These are phyloP conservation scores for Mycena polygramma DNA, from an alignment of 768 basidiomycete genomes.

Conservation along the genomic window DNA sequence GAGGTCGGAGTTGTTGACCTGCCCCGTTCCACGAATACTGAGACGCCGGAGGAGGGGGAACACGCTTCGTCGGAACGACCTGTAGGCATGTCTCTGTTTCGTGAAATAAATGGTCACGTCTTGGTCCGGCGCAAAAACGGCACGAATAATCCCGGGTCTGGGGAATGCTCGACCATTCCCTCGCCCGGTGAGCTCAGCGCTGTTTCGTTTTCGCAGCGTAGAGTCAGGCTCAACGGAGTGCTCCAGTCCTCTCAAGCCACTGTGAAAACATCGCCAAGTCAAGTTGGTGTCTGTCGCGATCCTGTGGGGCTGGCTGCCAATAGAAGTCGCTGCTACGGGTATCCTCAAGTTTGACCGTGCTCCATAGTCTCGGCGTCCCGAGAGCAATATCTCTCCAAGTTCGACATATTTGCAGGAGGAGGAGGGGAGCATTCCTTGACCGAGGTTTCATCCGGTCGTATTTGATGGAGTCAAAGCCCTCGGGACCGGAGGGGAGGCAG, in stretches of 20 bases:
- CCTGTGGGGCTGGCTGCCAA: no score
- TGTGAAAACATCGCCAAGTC: background rate
- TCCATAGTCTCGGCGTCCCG: conserved; percentile 5
- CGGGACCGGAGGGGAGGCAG: background rate
- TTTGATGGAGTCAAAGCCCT: no score
- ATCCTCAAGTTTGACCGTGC: background rate
- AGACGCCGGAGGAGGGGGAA: background rate
- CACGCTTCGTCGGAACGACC: background rate
- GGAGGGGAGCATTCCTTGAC: background rate
- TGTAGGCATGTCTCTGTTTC: background rate
- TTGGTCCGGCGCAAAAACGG: background rate
- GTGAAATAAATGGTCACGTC: background rate
- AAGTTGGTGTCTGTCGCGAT: background rate
- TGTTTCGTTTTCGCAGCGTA: background rate
- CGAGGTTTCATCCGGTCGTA: background rate
- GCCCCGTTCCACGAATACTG: background rate
- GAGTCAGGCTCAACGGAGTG: background rate
- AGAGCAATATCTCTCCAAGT: conserved; percentile 3
- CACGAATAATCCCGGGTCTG: background rate
- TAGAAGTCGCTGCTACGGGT: background rate
- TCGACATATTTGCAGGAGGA: conserved; percentile 8
- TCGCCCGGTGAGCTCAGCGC: no score
- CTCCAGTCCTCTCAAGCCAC: background rate
- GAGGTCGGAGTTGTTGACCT: background rate
- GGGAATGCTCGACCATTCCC: no score